Percentiles rank a stretch among this genome's conserved stretches.
Evolutionary conservation across 1,284 basidiomycete genomes (phyloP).

Genomic region (Boletus semigastroideus): DNA sequence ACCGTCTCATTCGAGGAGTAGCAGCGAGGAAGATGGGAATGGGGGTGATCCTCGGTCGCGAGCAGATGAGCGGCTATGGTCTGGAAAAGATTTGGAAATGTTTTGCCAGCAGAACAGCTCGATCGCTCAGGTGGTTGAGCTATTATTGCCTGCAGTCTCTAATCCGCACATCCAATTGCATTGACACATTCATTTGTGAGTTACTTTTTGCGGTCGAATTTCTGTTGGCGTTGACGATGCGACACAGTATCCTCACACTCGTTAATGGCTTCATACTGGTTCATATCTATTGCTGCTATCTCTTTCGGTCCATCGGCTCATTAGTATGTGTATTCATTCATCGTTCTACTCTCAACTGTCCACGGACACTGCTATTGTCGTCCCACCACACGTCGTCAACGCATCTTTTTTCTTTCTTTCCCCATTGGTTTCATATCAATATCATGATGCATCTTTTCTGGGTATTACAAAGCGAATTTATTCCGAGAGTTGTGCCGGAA

Average conservation of each 20-base stretch:
- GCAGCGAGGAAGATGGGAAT: conserved; percentile 38
- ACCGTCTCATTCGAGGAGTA: conserved; percentile 32
- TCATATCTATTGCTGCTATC: conserved; percentile 30
- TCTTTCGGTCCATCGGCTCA: conserved; percentile 25
- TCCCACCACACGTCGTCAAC: conserved; percentile 22
- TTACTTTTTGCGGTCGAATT: background rate
- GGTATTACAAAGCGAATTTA: no score
- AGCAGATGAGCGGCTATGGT: conserved; percentile 56
- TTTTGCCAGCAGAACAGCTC: conserved; percentile 73
- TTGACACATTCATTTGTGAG: conserved; percentile 27
- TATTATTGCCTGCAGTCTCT: conserved; percentile 46
- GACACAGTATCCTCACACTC: conserved; percentile 15
- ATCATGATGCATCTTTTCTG: conserved; percentile 18
- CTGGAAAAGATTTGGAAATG: conserved; percentile 62
- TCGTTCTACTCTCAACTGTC: conserved; percentile 25
- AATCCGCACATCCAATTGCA: conserved; percentile 29
- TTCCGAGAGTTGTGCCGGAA: background rate
- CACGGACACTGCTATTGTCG: conserved; percentile 27
- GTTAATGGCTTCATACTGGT: conserved; percentile 23
- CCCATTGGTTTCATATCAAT: conserved; percentile 12
- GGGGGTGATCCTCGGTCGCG: conserved; percentile 30
- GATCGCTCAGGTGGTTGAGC: conserved; percentile 58
- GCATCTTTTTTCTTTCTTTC: conserved; percentile 15
- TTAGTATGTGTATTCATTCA: conserved; percentile 32
- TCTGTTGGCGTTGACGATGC: conserved; percentile 12